These are phyloP conservation scores for Spongospora subterranea DNA, from an alignment of 208 protist species.

Conservation along the genomic window DNA sequence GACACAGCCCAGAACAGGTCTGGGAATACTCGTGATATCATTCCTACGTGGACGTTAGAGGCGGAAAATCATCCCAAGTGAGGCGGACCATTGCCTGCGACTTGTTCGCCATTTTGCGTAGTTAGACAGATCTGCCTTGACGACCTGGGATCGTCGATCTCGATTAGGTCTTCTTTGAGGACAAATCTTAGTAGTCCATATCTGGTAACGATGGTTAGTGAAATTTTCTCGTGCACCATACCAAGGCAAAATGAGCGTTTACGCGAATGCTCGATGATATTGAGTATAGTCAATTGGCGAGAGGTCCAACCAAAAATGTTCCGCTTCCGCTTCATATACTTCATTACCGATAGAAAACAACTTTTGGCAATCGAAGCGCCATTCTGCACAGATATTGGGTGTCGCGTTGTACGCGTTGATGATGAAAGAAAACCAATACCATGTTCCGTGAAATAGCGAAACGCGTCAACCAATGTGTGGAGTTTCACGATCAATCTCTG, in stretches of 20 bases:
- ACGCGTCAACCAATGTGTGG: not conserved
- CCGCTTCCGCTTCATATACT: not conserved
- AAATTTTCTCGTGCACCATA: not conserved
- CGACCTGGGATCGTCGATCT: not conserved
- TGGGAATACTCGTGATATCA: not conserved
- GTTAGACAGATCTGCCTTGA: not conserved
- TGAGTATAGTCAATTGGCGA: not conserved
- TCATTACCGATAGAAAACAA: not conserved
- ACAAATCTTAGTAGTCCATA: slow-evolving; percentile 47
- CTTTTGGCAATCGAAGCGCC: slow-evolving; percentile 8
- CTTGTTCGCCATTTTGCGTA: not conserved
- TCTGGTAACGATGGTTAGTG: not conserved
- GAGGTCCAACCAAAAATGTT: slow-evolving; percentile 25
- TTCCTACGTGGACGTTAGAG: not conserved
- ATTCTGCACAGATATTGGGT: slow-evolving; percentile 36
- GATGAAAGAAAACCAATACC: not conserved
- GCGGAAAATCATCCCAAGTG: not conserved
- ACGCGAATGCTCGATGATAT: slow-evolving; percentile 10
- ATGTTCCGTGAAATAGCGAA: slow-evolving; percentile 45
- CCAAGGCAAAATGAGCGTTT: not conserved
- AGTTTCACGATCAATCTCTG: slow-evolving; percentile 15
- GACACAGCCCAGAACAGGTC: not conserved
- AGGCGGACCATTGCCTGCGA: not conserved
- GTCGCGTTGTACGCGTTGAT: not conserved
- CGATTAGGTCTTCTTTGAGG: slow-evolving; percentile 47